Evolutionary conservation across 306 rosid genomes (phyloP), one percentile per base, ranked within the genome.

Genomic region (Vachellia pachyceras): DNA sequence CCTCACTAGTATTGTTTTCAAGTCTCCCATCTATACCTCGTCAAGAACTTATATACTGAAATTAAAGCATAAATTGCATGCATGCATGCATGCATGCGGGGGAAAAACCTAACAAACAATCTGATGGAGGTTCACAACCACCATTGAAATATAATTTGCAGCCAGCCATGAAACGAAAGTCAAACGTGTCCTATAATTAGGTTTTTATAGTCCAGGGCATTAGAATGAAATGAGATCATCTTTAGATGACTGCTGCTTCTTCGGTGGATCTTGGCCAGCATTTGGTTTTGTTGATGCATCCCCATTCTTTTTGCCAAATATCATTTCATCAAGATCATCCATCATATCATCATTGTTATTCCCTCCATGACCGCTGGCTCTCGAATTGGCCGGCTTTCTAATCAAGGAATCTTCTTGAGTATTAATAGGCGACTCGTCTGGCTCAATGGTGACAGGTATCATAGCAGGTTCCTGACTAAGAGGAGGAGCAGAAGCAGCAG

Each of bases 241-340:
- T 92, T 95, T 91, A 1, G 94, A 39, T 14, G 98, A 64, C 72
- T 81, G 89, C 61, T 78, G 92, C 85, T 95, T 93, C 92, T 93
- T 93, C 37, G 89, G 66, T 42, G 89, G 70, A 60, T 90, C 92
- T 11, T 85, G 92, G 61, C 86, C 85, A 20, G 85, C 88, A 63
- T 77, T 87, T 1, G 98, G 65, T 6, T 78, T 89, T 0, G 97
- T 41, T 17, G 78, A 89, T 45, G 90, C 44, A 45, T 85, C 90
- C 55, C 94, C 94, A 2, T 88, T 66, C 80, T 90, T 93, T 85
- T 83, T 96, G 44, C 99, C 99, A 71, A 96, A 96, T 80, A 96
- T 96, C 99, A 96, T 96, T 83, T 96, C 98, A 73, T 96, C 99
- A 1, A 96, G 97, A 90, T 96, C 98, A 81, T 96, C 99, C 94